Evolutionary conservation across 495 filamentous ascomycete species (phyloP), one percentile per base, ranked within the genome.

Genomic region (Filosporella fistucella): DNA sequence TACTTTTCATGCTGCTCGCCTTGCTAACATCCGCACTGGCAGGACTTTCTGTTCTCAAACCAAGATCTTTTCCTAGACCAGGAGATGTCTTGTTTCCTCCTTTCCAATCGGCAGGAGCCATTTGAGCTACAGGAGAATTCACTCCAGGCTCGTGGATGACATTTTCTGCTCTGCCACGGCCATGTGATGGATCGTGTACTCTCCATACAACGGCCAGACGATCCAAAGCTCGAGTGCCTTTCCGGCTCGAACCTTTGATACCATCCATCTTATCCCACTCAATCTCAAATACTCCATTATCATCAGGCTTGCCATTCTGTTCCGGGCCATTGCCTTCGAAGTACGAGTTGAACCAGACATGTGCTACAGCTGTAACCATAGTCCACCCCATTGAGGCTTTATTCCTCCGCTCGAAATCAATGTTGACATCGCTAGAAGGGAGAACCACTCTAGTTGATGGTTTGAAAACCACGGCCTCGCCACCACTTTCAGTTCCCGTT

Each of bases 291-390:
- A 78, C 70, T 5, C 77, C 77, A 39, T 61, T 71, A 5, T 69
- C 61, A 43, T 76, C 69, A 0, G 73, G 61, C n/a, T 52, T 58
- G 17, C 72, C 70, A 29, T 61, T 63, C 14, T 76, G 67, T 54
- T 89, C 79, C 13, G 86, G 73, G 0, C 81, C 80, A 51, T 82
- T 76, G 11, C 89, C 90, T 67, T 97, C 93, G 52, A 96, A 96
- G 67, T 82, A 96, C 2, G 84, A 68, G 58, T 98, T 98, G 68
- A 95, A 95, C 93, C 93, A 98, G 24, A 96, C 86, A 49, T 96
- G 90, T 1, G 91, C 89, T 28, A 96, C 83, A 0, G 89, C 82
- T 4, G 91, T 96, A 8, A 96, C 89, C 81, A 96, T 86, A 4
- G 88, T 86, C 53, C 87, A 78, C 4, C 85, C 86, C 64, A 88